Conservation (phyloP, 2,329 filamentous ascomycete species). For the Talaromyces piceae region DNA sequence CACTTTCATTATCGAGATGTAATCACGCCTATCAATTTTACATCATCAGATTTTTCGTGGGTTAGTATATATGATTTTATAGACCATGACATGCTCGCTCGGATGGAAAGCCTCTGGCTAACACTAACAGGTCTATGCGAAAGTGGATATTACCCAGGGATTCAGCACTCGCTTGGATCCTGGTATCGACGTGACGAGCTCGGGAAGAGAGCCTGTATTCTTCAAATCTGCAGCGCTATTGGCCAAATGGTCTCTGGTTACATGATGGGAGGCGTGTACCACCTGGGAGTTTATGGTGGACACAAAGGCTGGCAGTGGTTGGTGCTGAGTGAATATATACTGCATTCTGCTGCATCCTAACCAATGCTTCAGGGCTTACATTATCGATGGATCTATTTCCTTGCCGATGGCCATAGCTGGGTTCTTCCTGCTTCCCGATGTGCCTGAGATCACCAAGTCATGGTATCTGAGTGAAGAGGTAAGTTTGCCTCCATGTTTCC, state of each 20-base stretch:
- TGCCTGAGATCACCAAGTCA: constrained; percentile 44
- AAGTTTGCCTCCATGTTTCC: neutral
- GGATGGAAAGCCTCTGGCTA: neutral
- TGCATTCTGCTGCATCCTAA: neutral
- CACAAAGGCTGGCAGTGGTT: constrained; percentile 49
- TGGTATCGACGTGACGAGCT: constrained; percentile 47
- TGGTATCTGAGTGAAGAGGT: constrained; percentile 42
- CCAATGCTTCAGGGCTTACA: constrained; percentile 7
- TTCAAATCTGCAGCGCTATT: constrained; percentile 44
- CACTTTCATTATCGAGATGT: constrained; percentile 36
- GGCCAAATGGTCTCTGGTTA: constrained; percentile 44
- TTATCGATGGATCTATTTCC: constrained; percentile 44
- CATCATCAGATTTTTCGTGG: constrained; percentile 44
- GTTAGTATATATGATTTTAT: constrained; percentile 15
- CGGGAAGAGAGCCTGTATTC: constrained; percentile 47
- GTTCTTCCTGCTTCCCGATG: constrained; percentile 43
- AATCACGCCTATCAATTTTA: constrained; percentile 41
- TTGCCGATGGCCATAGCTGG: constrained; percentile 46
- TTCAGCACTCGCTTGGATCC: constrained; percentile 46
- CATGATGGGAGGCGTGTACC: constrained; percentile 48
- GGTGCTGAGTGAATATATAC: neutral
- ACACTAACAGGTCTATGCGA: constrained; percentile 10
- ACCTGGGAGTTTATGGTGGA: constrained; percentile 40
- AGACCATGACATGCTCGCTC: neutral
- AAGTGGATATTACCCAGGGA: constrained; percentile 46